These are phyloP conservation scores for Tephrocybe rancida DNA, from an alignment of 768 basidiomycete species.

Conservation along the genomic window DNA sequence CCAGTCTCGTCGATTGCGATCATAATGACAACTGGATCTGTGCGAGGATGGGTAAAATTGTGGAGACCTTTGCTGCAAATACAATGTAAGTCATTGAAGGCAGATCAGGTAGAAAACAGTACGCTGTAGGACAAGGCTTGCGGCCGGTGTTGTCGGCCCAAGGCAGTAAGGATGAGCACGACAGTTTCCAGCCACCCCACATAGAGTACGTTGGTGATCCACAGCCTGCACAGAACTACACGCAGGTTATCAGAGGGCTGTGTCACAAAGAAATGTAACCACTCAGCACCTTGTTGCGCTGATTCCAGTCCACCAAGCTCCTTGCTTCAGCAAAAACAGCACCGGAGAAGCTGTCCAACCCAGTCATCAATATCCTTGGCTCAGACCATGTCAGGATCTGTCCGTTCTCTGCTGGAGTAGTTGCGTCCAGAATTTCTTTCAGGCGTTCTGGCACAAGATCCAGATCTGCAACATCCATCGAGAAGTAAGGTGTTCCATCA, in stretches of 20 bases:
- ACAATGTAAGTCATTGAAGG: constrained; percentile 5
- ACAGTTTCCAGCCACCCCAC: constrained; percentile 97
- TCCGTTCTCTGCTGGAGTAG: constrained; percentile 38
- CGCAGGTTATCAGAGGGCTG: background rate
- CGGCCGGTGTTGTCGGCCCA: constrained; percentile 67
- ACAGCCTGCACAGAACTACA: constrained; percentile 87
- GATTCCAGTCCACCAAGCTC: constrained; percentile 93
- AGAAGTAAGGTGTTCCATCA: constrained; percentile 84
- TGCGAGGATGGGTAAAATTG: constrained; percentile 83
- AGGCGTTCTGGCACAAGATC: constrained; percentile 35
- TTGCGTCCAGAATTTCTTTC: constrained; percentile 40
- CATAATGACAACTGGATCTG: constrained; percentile 92
- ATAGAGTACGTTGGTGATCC: constrained; percentile 79
- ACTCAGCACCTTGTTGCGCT: constrained; percentile 70
- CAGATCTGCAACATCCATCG: constrained; percentile 69
- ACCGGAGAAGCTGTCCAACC: constrained; percentile 65
- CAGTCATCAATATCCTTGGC: constrained; percentile 56
- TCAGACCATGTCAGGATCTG: constrained; percentile 61
- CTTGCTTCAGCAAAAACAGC: constrained; percentile 78
- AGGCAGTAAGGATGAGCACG: constrained; percentile 74
- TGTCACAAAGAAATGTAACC: background rate
- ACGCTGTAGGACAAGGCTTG: constrained; percentile 76
- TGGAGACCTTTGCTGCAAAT: constrained; percentile 74
- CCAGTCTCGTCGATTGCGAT: constrained; percentile 77
- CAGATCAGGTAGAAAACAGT: constrained; percentile 9